These are phyloP conservation scores for Mesotaenium endlicherianum DNA, from an alignment of 139 green algal genomes.

Conservation along the genomic window DNA sequence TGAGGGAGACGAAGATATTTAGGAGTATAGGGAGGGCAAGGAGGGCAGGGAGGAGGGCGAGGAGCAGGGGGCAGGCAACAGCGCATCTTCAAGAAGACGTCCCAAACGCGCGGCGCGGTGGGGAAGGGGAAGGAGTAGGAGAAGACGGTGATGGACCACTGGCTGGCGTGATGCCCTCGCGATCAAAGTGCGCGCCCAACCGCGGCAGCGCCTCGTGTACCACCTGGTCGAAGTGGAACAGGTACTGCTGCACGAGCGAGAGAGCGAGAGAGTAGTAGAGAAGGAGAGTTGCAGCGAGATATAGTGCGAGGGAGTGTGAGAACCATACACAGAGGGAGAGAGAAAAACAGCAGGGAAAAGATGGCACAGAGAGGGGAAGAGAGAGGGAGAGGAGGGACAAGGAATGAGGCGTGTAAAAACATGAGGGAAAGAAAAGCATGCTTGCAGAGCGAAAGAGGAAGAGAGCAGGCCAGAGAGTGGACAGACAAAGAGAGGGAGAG, in stretches of 20 bases:
- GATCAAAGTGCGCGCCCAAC: slow-evolving; percentile 61
- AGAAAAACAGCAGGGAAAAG: not conserved
- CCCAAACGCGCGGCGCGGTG: slow-evolving; percentile 78
- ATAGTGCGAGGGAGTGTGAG: too few relatives aligned
- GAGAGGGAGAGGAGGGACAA: not conserved
- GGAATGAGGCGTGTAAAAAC: not conserved
- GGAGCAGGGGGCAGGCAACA: too few relatives aligned
- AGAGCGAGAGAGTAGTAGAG: not conserved
- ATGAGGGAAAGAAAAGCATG: not conserved
- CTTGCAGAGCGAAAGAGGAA: too few relatives aligned
- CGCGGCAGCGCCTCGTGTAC: slow-evolving; percentile 54
- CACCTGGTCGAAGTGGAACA: slow-evolving; percentile 68
- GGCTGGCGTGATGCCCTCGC: slow-evolving; percentile 49
- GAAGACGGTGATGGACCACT: slow-evolving; percentile 91
- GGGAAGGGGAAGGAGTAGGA: slow-evolving; percentile 80
- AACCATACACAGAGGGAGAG: too few relatives aligned
- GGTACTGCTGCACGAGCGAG: slow-evolving; percentile 65
- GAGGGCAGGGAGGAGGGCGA: too few relatives aligned
- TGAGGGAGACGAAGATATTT: too few relatives aligned
- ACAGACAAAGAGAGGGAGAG: too few relatives aligned
- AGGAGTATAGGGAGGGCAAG: too few relatives aligned
- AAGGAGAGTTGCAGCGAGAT: not conserved
- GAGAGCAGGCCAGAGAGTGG: too few relatives aligned
- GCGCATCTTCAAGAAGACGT: slow-evolving; percentile 81
- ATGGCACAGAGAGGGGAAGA: not conserved